A percentile compares a stretch with the other conserved stretches of the same genome.
Conservation (phyloP, 352 stramenopile genomes). For the Phytophthora fragariae region DNA sequence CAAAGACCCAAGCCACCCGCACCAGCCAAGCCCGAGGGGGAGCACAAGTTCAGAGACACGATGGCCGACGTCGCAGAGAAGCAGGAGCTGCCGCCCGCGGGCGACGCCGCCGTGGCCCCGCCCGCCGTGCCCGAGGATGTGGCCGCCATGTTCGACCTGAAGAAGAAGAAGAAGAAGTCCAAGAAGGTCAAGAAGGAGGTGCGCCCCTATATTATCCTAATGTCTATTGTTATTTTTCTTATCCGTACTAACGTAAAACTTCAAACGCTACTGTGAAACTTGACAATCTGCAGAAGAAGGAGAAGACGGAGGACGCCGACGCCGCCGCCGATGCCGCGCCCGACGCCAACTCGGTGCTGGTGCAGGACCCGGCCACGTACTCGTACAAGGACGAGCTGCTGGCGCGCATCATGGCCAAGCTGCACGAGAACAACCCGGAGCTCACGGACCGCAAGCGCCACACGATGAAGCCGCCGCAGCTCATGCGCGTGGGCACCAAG, state of each 20-base stretch:
- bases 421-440: constrained; percentile 97
- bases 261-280: neutral
- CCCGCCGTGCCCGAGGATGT: constrained; percentile 85
- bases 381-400: constrained; percentile 96
- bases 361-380: constrained; percentile 93
- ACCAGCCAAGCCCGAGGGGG: constrained; percentile 36
- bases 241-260: constrained; percentile 2
- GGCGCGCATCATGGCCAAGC: constrained; percentile 93
- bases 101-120: constrained; percentile 49
- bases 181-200: constrained; percentile 93
- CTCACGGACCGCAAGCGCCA: constrained; percentile 95
- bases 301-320: constrained; percentile 43
- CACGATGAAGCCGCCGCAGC: constrained; percentile 91
- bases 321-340: constrained; percentile 39
- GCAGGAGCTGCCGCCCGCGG: constrained; percentile 44
- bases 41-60: constrained; percentile 24
- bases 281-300: constrained; percentile 60
- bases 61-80: constrained; percentile 74
- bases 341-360: constrained; percentile 61
- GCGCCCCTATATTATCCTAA: neutral
- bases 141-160: constrained; percentile 90
- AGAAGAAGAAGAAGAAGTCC: constrained; percentile 93
- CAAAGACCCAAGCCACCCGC: constrained; percentile 25
- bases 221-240: constrained; percentile 30
- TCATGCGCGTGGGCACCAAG: constrained; percentile 95